Evolutionary conservation across 2,329 filamentous ascomycete species (phyloP), one percentile per base, ranked within the genome.

Genomic region (Xylariaceae sp.): DNA sequence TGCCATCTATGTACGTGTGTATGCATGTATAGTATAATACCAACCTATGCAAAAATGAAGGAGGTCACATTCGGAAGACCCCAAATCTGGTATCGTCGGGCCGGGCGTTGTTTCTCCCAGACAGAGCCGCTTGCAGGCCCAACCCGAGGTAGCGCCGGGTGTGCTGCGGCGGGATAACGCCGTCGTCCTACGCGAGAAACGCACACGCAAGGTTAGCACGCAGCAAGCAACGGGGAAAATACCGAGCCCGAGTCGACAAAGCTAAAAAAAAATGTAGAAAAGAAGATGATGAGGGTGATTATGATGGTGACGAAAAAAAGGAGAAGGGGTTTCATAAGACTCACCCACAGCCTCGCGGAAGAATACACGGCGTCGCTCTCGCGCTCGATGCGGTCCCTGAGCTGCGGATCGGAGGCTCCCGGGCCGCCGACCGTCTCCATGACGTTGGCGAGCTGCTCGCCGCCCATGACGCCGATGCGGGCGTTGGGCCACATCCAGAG

Each of bases 401-500:
- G 78, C 60, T 87, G 88, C 0, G 90, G 89, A 71, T 97, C 93
- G 1, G 86, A n/a, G n/a, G n/a, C n/a, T n/a, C 23, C 87, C 57
- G 85, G 85, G 75, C 90, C 89, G 7, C 93, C 93, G 0, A 99
- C 93, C 1, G 93, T 90, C 75, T 92, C 90, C 95, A 99, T 98
- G 59, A 99, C 95, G 3, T 89, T 85, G 7, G 89, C 88, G 37
- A 99, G 80, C 78, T 98, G 93, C 75, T 97, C 93, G 41, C 89
- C 84, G 19, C 95, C 95, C 95, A 99, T 99, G 66, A 99, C 93
- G 29, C 90, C 91, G 49, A 96, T 91, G 70, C 90, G 89, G n/a
- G 95, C 92, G 66, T 96, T 96, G 41, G 95, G 95, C 95, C 95
- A 99, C 81, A 93, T 96, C 87, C 91, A 97, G 58, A 98, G 75